Evolutionary conservation across 2,329 filamentous ascomycete genomes (phyloP).

Genomic region (Periglandula ipomoeae): DNA sequence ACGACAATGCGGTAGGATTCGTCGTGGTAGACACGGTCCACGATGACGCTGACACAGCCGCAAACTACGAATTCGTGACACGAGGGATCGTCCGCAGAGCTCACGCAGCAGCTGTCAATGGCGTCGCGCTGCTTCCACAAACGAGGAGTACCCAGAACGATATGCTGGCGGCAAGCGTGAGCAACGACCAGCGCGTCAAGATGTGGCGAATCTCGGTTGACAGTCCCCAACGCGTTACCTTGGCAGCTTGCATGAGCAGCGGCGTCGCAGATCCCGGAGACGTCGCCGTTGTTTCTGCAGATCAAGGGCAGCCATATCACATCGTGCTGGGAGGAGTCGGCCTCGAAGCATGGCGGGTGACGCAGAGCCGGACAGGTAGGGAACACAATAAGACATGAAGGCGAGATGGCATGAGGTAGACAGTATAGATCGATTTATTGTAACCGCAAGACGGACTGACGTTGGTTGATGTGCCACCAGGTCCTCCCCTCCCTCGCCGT

Average conservation of each 20-base stretch:
- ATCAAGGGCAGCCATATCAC: conserved; percentile 8
- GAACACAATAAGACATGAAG: too few species aligned
- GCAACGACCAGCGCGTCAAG: conserved; percentile 55
- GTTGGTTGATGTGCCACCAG: not conserved
- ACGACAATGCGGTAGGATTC: conserved; percentile 73
- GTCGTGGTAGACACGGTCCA: conserved; percentile 23
- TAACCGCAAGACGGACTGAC: not conserved
- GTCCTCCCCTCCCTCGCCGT: too few species aligned
- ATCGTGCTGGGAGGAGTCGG: conserved; percentile 37
- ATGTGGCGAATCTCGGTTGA: conserved; percentile 34
- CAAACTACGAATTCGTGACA: conserved; percentile 14
- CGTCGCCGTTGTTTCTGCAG: conserved; percentile 28
- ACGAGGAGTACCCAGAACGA: conserved; percentile 5
- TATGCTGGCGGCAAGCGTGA: conserved; percentile 33
- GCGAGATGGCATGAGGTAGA: not conserved
- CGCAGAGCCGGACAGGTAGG: not conserved
- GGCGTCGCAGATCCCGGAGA: conserved; percentile 52
- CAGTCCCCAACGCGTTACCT: conserved; percentile 20
- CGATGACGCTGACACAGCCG: conserved; percentile 4
- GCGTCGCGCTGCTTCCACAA: conserved; percentile 29
- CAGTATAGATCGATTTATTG: not conserved
- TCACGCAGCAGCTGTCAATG: conserved; percentile 65
- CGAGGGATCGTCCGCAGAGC: conserved; percentile 34
- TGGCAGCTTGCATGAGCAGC: conserved; percentile 44
- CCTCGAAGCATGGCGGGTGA: conserved; percentile 32